These are phyloP conservation scores for Naumovozyma castellii DNA, from an alignment of 805 yeast genomes.

Conservation along the genomic window DNA sequence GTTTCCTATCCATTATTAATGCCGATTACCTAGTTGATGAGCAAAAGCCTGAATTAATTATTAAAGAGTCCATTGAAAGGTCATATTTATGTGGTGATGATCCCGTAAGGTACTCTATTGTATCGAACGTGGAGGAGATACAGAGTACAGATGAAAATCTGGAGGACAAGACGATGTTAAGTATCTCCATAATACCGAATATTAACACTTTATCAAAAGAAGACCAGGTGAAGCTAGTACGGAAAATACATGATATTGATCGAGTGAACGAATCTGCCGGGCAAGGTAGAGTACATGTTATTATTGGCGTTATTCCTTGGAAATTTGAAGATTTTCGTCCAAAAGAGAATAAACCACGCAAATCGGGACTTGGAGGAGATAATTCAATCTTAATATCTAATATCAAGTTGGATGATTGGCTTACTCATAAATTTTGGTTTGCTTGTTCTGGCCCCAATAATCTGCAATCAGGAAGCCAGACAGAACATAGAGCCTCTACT, in stretches of 20 bases:
- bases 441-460: conserved; percentile 15
- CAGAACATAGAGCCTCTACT: too few relatives aligned
- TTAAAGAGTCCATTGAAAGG: not conserved
- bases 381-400: conserved; percentile 3
- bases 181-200: conserved; percentile 13
- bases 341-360: not conserved
- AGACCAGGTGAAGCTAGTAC: conserved; percentile 10
- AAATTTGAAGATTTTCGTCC: not conserved
- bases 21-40: conserved; percentile 1
- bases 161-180: not conserved
- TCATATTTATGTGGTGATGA: not conserved
- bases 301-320: conserved; percentile 10
- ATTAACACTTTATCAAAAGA: conserved; percentile 7
- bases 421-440: conserved; percentile 37
- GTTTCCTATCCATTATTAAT: conserved; percentile 13
- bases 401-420: conserved; percentile 16
- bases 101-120: not conserved
- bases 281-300: not conserved
- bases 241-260: conserved; percentile 5
- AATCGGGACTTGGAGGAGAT: not conserved
- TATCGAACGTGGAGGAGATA: not conserved
- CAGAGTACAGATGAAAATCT: not conserved
- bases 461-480: too few relatives aligned
- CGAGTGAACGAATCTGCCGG: not conserved
- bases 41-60: not conserved